Evolutionary conservation across 2,329 filamentous ascomycete species (phyloP).

Genomic region (Aureobasidium sp.): DNA sequence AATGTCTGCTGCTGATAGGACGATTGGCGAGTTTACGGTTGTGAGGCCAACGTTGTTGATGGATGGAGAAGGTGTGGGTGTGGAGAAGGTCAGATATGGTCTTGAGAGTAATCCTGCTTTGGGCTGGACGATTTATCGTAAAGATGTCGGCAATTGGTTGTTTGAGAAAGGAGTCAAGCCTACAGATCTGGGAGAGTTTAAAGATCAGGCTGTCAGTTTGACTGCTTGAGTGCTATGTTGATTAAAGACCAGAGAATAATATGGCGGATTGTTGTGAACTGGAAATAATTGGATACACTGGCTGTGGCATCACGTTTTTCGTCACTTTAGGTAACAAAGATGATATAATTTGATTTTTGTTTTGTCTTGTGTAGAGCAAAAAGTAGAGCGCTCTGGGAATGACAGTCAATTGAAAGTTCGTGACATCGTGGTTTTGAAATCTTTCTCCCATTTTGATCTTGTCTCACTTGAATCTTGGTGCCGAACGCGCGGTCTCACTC

Average conservation of each 20-base stretch:
- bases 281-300: too few species aligned
- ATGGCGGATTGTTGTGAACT: too few species aligned
- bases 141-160: constrained; percentile 46
- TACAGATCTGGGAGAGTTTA: constrained; percentile 31
- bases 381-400: too few species aligned
- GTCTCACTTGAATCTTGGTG: too few species aligned
- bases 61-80: constrained; percentile 33
- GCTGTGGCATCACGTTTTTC: too few species aligned
- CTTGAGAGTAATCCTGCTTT: constrained; percentile 36
- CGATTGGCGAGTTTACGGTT: constrained; percentile 35
- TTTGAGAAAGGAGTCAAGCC: constrained; percentile 38
- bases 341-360: too few species aligned
- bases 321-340: too few species aligned
- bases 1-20: constrained; percentile 26
- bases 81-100: constrained; percentile 36
- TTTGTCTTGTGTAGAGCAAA: too few species aligned
- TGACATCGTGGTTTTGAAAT: too few species aligned
- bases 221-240: constrained; percentile 32
- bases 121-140: constrained; percentile 42
- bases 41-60: constrained; percentile 43
- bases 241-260: not conserved
- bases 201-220: constrained; percentile 37
- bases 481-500: not conserved
- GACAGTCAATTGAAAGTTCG: too few species aligned
- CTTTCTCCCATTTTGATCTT: too few species aligned